These are phyloP conservation scores for Salinomyces thailandicus DNA, from an alignment of 2,329 filamentous ascomycete species.

Conservation along the genomic window DNA sequence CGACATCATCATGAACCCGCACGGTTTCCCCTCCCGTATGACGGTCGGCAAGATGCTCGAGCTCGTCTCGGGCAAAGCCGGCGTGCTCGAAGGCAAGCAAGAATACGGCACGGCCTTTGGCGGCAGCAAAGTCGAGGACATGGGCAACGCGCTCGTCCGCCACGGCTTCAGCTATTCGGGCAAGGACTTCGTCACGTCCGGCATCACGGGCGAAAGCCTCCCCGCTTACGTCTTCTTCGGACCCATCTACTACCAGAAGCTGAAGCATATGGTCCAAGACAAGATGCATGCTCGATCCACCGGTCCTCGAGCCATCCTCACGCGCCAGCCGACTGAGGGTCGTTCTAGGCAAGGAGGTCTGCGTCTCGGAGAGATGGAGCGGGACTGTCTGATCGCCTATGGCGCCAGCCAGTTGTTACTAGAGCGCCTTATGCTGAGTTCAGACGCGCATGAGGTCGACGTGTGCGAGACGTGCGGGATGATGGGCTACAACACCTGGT, in stretches of 20 bases:
- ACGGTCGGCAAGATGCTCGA: conserved; percentile 97
- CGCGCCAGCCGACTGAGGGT: conserved; percentile 91
- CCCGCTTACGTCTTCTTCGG: conserved; percentile 98
- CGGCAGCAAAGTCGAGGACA: conserved; percentile 75
- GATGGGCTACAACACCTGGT: conserved; percentile 93
- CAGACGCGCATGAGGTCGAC: conserved; percentile 82
- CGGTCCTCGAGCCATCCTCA: conserved; percentile 83
- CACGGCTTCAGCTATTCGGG: conserved; percentile 93
- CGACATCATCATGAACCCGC: conserved; percentile 99
- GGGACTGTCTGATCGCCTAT: conserved; percentile 95
- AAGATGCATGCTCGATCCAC: conserved; percentile 97
- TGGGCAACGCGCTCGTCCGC: conserved; percentile 73
- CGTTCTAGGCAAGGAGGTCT: conserved; percentile 85
- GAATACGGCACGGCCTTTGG: conserved; percentile 86
- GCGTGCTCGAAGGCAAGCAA: conserved; percentile 70
- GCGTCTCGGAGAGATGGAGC: conserved; percentile 95
- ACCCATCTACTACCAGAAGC: conserved; percentile 97
- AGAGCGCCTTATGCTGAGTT: conserved; percentile 88
- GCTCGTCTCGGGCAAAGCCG: conserved; percentile 86
- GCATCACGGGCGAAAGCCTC: conserved; percentile 86
- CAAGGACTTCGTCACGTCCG: conserved; percentile 92
- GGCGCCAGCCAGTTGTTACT: conserved; percentile 85
- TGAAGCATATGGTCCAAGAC: conserved; percentile 99
- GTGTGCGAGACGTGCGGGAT: conserved; percentile 89
- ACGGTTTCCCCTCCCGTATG: conserved; percentile 99